Conservation (phyloP, 208 protist genomes). For the Trypanosoma brucei region DNA sequence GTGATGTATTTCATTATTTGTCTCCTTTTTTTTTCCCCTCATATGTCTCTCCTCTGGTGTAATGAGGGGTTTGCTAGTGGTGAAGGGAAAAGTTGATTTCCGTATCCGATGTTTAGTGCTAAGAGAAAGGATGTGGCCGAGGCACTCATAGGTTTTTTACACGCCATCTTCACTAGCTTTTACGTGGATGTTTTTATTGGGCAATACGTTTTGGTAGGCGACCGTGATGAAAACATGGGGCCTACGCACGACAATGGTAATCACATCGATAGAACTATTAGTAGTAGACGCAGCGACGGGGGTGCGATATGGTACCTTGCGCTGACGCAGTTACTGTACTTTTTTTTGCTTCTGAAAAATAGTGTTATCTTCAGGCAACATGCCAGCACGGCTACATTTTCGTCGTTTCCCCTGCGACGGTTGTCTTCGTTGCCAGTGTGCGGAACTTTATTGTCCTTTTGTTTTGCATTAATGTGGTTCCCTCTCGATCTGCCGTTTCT, state of each 20-base stretch:
- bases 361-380: not conserved
- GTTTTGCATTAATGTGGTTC: constrained; percentile 20
- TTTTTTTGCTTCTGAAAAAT: not conserved
- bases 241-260: too few relatives aligned
- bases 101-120: not conserved
- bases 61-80: too few relatives aligned
- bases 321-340: constrained; percentile 17
- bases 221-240: not conserved
- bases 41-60: too few relatives aligned
- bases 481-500: constrained; percentile 6
- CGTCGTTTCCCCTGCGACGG: not conserved
- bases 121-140: constrained; percentile 1
- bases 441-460: constrained; percentile 18
- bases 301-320: constrained; percentile 15
- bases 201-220: constrained; percentile 2
- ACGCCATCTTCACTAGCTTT: constrained; percentile 28
- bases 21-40: too few relatives aligned
- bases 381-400: not conserved
- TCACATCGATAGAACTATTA: not conserved
- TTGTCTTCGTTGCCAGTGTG: constrained; percentile 8
- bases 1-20: too few relatives aligned
- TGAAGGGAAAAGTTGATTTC: not conserved
- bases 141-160: constrained; percentile 13
- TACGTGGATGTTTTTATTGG: constrained; percentile 26
- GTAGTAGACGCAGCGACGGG: not conserved